phyloP scores from a whole-genome alignment of 306 rosid genomes.

The Astragalus membranaceus region DNA sequence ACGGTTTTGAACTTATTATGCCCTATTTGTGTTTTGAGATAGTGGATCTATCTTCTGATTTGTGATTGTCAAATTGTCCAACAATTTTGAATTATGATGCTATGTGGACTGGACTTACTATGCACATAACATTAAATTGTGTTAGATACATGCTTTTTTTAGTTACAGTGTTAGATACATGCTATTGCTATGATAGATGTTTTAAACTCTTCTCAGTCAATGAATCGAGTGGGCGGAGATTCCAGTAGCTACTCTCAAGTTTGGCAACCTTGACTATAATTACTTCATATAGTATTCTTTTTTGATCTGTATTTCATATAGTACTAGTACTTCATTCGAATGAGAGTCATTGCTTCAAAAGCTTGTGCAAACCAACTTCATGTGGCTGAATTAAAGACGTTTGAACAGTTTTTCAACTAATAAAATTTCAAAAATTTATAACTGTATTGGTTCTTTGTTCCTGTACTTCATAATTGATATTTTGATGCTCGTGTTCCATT shows the following conservation, averaged over 20 bases:
- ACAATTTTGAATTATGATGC: not conserved
- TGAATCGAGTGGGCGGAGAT: not conserved
- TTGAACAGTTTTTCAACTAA: not conserved
- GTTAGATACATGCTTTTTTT: too few relatives aligned
- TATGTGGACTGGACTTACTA: not conserved
- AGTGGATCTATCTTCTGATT: not conserved
- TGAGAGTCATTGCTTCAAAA: not conserved
- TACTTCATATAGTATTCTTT: too few relatives aligned
- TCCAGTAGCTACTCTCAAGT: not conserved
- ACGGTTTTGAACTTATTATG: too few relatives aligned
- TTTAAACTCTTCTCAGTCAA: not conserved
- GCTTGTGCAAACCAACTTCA: not conserved
- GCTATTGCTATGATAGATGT: not conserved
- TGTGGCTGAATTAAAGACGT: not conserved
- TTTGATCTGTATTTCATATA: not conserved
- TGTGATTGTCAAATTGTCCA: not conserved
- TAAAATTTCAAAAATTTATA: not conserved
- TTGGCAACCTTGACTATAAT: not conserved
- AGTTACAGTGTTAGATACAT: not conserved
- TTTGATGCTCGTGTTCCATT: too few relatives aligned
- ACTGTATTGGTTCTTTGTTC: not conserved
- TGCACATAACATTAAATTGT: too few relatives aligned
- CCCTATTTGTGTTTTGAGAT: too few relatives aligned
- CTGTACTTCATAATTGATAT: not conserved
- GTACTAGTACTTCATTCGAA: not conserved